These are phyloP conservation scores for Cladochytrium replicatum DNA, from an alignment of 192 early-diverging fungal genomes.

Conservation along the genomic window DNA sequence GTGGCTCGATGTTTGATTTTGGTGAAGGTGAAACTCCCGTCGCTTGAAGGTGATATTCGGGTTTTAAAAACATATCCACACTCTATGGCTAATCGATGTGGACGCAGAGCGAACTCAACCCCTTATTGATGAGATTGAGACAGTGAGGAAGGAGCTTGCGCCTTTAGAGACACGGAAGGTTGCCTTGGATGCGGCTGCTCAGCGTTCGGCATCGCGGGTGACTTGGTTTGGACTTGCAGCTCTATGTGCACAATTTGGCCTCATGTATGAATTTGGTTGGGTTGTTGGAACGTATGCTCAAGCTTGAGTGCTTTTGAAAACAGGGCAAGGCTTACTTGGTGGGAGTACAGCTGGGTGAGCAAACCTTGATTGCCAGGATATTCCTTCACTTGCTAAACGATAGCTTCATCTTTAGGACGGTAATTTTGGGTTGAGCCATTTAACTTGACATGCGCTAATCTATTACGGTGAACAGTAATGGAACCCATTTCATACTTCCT, in stretches of 20 bases:
- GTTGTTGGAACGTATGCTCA: neutral
- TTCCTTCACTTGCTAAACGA: neutral
- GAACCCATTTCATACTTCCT: constrained; percentile 24
- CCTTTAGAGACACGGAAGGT: constrained; percentile 12
- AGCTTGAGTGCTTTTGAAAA: neutral
- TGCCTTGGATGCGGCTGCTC: constrained; percentile 12
- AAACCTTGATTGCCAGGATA: neutral
- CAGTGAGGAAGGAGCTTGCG: constrained; percentile 9
- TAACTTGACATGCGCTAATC: neutral
- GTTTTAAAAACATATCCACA: neutral
- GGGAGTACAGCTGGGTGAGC: constrained; percentile 21
- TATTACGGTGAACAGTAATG: constrained; percentile 10
- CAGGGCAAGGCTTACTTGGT: constrained; percentile 18
- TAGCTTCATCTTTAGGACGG: neutral
- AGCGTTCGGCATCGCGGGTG: constrained; percentile 6
- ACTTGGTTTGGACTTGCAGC: constrained; percentile 18
- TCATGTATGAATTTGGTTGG: constrained; percentile 10
- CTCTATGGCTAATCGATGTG: neutral
- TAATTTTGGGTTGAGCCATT: neutral
- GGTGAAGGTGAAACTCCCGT: constrained; percentile 5
- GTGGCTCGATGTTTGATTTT: too few relatives aligned
- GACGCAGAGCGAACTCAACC: constrained; percentile 5
- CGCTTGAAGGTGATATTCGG: constrained; percentile 8
- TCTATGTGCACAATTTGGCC: constrained; percentile 19
- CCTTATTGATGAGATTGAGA: constrained; percentile 8